Conservation (phyloP, 2,329 filamentous ascomycete species). For the Fusarium drepaniforme region DNA sequence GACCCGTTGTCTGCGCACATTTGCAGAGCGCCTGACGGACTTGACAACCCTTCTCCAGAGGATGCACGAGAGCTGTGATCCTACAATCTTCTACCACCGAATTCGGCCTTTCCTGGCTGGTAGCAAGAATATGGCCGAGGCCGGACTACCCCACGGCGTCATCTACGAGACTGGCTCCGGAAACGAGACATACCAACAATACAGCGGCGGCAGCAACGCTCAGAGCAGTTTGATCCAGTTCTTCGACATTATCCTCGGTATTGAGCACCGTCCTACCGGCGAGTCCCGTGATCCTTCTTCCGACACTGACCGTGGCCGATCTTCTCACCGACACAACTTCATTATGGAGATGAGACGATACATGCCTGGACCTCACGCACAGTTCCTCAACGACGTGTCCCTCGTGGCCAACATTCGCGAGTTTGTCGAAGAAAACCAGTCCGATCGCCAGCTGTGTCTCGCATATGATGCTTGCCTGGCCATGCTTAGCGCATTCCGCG, state of each 20-base stretch:
- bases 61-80: slow-evolving; percentile 97
- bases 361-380: slow-evolving; percentile 93
- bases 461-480: slow-evolving; percentile 92
- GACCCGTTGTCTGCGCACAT: slow-evolving; percentile 79
- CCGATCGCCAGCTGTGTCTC: slow-evolving; percentile 75
- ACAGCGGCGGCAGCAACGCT: slow-evolving; percentile 94
- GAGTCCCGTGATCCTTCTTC: slow-evolving; percentile 66
- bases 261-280: slow-evolving; percentile 92
- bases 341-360: slow-evolving; percentile 97
- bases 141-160: slow-evolving; percentile 88
- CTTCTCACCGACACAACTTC: slow-evolving; percentile 76
- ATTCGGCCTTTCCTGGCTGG: slow-evolving; percentile 97
- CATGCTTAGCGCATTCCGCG: slow-evolving; percentile 77
- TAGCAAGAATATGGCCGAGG: slow-evolving; percentile 97
- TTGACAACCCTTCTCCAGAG: slow-evolving; percentile 82
- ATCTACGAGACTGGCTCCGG: slow-evolving; percentile 86
- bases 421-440: slow-evolving; percentile 75
- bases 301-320: slow-evolving; percentile 59
- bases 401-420: slow-evolving; percentile 87
- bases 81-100: slow-evolving; percentile 93
- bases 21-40: slow-evolving; percentile 91
- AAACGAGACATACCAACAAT: slow-evolving; percentile 79
- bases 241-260: slow-evolving; percentile 91
- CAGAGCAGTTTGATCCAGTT: slow-evolving; percentile 98
- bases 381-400: slow-evolving; percentile 86